Evolutionary conservation across 768 basidiomycete genomes (phyloP).

Genomic region (Leccinum disarticulatum): DNA sequence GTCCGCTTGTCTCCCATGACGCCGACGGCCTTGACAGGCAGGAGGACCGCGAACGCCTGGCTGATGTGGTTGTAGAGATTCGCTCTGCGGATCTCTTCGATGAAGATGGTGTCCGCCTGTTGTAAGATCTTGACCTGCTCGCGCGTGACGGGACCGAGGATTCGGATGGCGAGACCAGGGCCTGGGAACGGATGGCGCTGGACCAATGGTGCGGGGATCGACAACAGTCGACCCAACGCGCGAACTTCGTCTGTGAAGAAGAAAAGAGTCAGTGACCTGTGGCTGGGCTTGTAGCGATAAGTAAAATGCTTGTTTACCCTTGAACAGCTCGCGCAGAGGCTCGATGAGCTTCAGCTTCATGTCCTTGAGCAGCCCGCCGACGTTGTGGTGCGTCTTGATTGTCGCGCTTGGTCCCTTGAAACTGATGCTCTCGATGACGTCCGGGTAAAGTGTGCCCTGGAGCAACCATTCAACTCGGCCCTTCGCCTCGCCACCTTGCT

Average conservation of each 20-base stretch:
- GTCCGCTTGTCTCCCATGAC: slow-evolving; percentile 97
- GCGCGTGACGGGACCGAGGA: slow-evolving; percentile 91
- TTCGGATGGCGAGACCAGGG: slow-evolving; percentile 96
- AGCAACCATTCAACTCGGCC: slow-evolving; percentile 96
- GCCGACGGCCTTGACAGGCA: slow-evolving; percentile 96
- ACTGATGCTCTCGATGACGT: slow-evolving; percentile 98
- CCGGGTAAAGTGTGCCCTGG: slow-evolving; percentile 97
- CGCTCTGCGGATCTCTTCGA: slow-evolving; percentile 95
- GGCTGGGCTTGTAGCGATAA: neutral
- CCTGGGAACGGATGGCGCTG: slow-evolving; percentile 99
- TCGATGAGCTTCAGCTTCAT: slow-evolving; percentile 99
- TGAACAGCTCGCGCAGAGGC: slow-evolving; percentile 95
- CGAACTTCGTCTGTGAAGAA: slow-evolving; percentile 83
- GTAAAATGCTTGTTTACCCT: slow-evolving; percentile 55
- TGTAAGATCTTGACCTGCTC: slow-evolving; percentile 91
- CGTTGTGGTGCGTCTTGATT: slow-evolving; percentile 99
- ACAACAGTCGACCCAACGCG: slow-evolving; percentile 83
- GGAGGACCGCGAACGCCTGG: slow-evolving; percentile 93
- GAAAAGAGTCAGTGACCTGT: neutral
- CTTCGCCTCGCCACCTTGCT: slow-evolving; percentile 65
- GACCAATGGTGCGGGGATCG: slow-evolving; percentile 90
- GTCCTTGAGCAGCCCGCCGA: slow-evolving; percentile 91
- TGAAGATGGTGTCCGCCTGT: slow-evolving; percentile 92
- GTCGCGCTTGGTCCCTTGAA: slow-evolving; percentile 99
- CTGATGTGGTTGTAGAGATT: slow-evolving; percentile 90